Base-by-base conservation (phyloP, 352 stramenopile species). In the Phytopythium oedochilum region DNA sequence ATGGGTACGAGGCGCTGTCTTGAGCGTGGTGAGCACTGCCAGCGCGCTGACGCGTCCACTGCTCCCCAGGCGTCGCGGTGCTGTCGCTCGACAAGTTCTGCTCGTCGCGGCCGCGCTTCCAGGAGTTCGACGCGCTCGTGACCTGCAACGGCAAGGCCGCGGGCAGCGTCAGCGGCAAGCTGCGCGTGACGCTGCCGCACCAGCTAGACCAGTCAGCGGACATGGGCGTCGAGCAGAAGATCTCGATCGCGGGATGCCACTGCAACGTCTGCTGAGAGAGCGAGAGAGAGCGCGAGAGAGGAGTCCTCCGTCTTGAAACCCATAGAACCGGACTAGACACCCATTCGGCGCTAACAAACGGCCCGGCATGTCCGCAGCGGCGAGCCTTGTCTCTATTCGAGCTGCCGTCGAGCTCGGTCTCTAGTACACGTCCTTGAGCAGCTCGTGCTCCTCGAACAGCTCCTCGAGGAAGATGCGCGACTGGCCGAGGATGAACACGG, bases 401-500 rank as follows among this genome's bases (percentile, higher is more conserved):
- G 29, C 5, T 34, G 5, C 29, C 5, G 29, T 34, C 10, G 5
- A 10, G 29, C 29, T 34, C 29, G 29, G 29, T 34, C 10, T 45
- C 14, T 56, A 62, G 25, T 55, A 53, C 43, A 64, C 47, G 42
- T 53, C 50, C 55, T 73, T 70, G 31, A 92, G 67, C 28, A 92
- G 40, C 43, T 64, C 57, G 56, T 89, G 72, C 46, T 81, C 73
- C 28, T 88, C 77, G 57, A 92, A 89, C 40, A 80, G 29, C 54
- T 86, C 70, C 60, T 94, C 84, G 10, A 94, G 67, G 46, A 69
- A 61, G 51, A 86, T 78, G 44, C 83, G 82, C 45, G 82, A 72
- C 55, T 89, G 76, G 32, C 81, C 79, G 34, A 94, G 61, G 60
- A 94, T 92, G 53, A 94, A 92, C 14, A 94, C 84, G 14, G 84